phyloP scores from a whole-genome alignment of 106 monocot genomes.

The Allium cepa region DNA sequence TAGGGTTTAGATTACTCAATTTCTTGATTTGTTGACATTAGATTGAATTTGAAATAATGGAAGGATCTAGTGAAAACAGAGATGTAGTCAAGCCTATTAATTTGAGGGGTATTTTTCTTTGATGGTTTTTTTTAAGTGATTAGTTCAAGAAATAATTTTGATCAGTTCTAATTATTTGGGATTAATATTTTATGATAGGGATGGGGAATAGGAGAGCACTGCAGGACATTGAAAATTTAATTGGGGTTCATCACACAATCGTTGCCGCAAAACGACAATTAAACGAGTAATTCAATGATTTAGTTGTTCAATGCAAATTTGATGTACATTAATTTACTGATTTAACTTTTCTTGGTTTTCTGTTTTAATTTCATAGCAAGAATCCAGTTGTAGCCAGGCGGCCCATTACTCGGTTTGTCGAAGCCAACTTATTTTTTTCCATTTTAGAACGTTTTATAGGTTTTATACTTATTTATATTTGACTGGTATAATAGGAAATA shows the following conservation, averaged over 20 bases:
- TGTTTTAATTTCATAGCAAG: slow-evolving; percentile 24
- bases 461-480: neutral
- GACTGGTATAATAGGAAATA: slow-evolving; percentile 39
- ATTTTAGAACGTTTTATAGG: neutral
- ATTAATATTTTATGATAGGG: neutral
- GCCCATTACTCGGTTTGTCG: slow-evolving; percentile 70
- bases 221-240: neutral
- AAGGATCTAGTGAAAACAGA: slow-evolving; percentile 13
- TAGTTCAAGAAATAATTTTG: slow-evolving; percentile 6
- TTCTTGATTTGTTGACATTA: neutral
- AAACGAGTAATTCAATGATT: slow-evolving; percentile 27
- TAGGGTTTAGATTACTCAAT: neutral
- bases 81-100: neutral
- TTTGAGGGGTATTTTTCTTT: neutral
- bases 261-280: slow-evolving; percentile 31
- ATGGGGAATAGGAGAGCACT: neutral
- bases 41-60: neutral
- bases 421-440: neutral
- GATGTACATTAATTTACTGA: neutral
- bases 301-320: neutral
- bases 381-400: slow-evolving; percentile 19
- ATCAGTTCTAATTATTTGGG: neutral
- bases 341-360: neutral
- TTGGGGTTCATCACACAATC: slow-evolving; percentile 33
- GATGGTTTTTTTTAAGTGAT: neutral